Conservation (phyloP, 2,329 filamentous ascomycete species). For the Penicillium sp. region DNA sequence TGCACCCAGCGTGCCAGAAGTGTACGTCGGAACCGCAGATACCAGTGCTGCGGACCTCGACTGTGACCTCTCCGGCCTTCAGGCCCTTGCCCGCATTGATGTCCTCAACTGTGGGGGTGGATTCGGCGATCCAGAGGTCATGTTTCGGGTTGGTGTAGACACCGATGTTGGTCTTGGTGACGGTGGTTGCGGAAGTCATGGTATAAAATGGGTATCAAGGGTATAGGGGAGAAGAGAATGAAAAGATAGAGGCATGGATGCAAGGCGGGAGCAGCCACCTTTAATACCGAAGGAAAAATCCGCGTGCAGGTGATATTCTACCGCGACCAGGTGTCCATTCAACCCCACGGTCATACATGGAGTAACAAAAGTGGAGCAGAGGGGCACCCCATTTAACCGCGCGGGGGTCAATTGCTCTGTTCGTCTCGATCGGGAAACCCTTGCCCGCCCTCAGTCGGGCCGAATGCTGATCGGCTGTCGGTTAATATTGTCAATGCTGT, state of each 20-base stretch:
- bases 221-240: constrained; percentile 7
- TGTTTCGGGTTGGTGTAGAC: constrained; percentile 94
- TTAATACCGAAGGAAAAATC: constrained; percentile 9
- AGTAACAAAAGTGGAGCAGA: constrained; percentile 20
- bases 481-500: constrained; percentile 10
- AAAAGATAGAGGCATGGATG: constrained; percentile 8
- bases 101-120: constrained; percentile 73
- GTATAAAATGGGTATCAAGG: constrained; percentile 7
- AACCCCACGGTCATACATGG: constrained; percentile 12
- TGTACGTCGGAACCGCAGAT: constrained; percentile 97
- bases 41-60: constrained; percentile 90
- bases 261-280: constrained; percentile 16
- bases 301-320: constrained; percentile 2
- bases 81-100: constrained; percentile 69
- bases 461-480: constrained; percentile 22
- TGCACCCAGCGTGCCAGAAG: constrained; percentile 95
- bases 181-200: constrained; percentile 38
- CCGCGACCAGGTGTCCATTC: constrained; percentile 2
- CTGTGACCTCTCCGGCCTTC: constrained; percentile 79
- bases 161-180: constrained; percentile 83
- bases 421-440: constrained; percentile 8
- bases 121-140: constrained; percentile 83
- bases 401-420: constrained; percentile 15
- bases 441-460: constrained; percentile 10
- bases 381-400: constrained; percentile 26